Evolutionary conservation across 176 grass and related monocot species (phyloP), one percentile per base, ranked within the genome.

Genomic region (Aechmea fasciata): DNA sequence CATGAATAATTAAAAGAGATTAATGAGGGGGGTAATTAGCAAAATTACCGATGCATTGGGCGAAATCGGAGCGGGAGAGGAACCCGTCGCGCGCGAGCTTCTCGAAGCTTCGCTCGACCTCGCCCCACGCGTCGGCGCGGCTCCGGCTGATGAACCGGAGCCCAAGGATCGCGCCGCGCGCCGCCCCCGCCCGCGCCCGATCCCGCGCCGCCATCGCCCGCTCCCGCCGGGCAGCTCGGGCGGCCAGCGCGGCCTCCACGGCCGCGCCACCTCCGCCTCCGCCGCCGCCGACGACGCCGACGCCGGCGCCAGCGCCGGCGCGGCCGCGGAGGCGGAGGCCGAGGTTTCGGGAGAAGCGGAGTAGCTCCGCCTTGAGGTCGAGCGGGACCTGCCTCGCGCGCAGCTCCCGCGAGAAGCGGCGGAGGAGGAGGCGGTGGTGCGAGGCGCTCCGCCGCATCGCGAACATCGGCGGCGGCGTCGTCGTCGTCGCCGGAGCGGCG

Each of bases 321-420:
- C 25, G 25, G 25, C 25, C 25, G 72, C 62, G 19, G 33, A 5
- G 9, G 24, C 1, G 9, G 66, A 2, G 3, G 67, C 71, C 1
- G 3, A 57, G 79, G 68, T 77, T 72, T 77, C 94, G 76, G 49
- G 80, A 78, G 84, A 91, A 84, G 13, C 82, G 81, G 54, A 80
- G 83, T 66, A 85, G 83, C 73, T 77, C 74, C 18, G 65, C 65
- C 52, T 68, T 77, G 65, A 92, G 76, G 75, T 97, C 94, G 67
- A 92, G 83, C 53, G 87, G 83, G 82, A 92, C 70, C 74, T 90
- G 86, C 74, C 76, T 75, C 47, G 86, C 84, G 18, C 89, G 81
- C 48, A 91, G 69, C 77, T 96, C 91, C 84, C 87, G 91, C 71
- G 91, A 96, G 84, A 96, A 82, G 75, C 91, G 87, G 72, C 80